These are phyloP conservation scores for Neurospora sp. DNA, from an alignment of 2,329 filamentous ascomycete species.

Conservation along the genomic window DNA sequence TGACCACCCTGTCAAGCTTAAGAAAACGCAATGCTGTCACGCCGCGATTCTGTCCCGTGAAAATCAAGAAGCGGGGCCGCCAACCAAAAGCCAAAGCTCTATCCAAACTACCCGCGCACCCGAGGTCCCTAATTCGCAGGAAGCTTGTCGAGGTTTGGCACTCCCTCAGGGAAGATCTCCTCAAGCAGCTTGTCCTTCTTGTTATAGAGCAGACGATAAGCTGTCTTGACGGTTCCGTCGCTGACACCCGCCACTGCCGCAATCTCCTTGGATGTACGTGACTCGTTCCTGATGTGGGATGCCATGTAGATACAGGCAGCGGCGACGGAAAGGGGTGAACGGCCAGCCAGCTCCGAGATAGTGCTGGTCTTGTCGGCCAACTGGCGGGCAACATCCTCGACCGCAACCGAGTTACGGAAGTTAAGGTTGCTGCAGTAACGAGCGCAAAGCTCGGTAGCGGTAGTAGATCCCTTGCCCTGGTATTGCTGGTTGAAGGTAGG, in stretches of 20 bases:
- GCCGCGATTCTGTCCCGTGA: constrained; percentile 7
- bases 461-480: constrained; percentile 65
- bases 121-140: constrained; percentile 41
- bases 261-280: constrained; percentile 77
- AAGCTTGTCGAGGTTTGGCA: constrained; percentile 60
- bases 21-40: constrained; percentile 10
- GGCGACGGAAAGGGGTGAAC: constrained; percentile 86
- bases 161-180: constrained; percentile 63
- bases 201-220: constrained; percentile 79
- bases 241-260: constrained; percentile 78
- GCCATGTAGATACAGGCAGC: constrained; percentile 97
- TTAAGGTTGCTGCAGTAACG: constrained; percentile 82
- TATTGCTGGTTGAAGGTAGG: constrained; percentile 45
- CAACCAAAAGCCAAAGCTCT: background rate
- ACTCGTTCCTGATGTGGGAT: constrained; percentile 71
- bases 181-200: constrained; percentile 64
- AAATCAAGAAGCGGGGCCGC: constrained; percentile 1
- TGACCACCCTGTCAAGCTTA: background rate
- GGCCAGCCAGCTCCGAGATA: constrained; percentile 75
- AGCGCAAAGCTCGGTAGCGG: constrained; percentile 73
- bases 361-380: constrained; percentile 69
- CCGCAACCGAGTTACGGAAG: constrained; percentile 58
- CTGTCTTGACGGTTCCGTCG: constrained; percentile 92
- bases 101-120: background rate
- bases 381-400: constrained; percentile 69